Percentiles rank a stretch among this genome's conserved stretches.
These are phyloP conservation scores for Massariosphaeria phaeospora DNA, from an alignment of 495 filamentous ascomycete genomes.

Conservation along the genomic window DNA sequence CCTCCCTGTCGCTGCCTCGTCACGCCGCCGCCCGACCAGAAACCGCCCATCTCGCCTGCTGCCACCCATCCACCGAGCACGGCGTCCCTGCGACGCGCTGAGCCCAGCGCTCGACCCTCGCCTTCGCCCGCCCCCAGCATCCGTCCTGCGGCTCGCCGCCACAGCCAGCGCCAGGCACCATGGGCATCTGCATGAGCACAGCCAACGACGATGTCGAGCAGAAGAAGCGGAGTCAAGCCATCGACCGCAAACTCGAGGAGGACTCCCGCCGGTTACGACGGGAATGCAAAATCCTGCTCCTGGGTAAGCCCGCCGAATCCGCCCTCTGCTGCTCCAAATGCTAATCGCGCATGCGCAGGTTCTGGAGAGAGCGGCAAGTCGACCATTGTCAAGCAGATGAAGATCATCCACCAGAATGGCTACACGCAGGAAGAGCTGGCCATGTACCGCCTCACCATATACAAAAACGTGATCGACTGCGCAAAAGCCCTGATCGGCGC, in stretches of 20 bases:
- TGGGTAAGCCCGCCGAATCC: slow-evolving; percentile 58
- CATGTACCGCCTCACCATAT: slow-evolving; percentile 90
- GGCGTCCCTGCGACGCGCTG: slow-evolving; percentile 16
- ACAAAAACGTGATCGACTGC: slow-evolving; percentile 96
- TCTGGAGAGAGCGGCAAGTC: slow-evolving; percentile 98
- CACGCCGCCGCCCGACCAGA: not conserved
- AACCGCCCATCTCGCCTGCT: slow-evolving; percentile 7
- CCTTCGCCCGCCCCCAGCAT: slow-evolving; percentile 5
- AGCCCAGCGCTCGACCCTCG: slow-evolving; percentile 27
- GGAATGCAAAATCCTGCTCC: slow-evolving; percentile 96
- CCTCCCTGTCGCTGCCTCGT: not conserved
- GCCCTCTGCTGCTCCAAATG: not conserved
- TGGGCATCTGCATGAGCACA: slow-evolving; percentile 88
- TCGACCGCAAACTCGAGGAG: slow-evolving; percentile 88
- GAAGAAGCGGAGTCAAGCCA: slow-evolving; percentile 89
- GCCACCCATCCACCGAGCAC: not conserved
- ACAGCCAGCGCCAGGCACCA: slow-evolving; percentile 45
- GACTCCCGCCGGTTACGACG: slow-evolving; percentile 82
- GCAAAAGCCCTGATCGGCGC: slow-evolving; percentile 84
- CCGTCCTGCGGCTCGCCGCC: slow-evolving; percentile 30
- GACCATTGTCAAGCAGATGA: slow-evolving; percentile 99
- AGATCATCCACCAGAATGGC: slow-evolving; percentile 97
- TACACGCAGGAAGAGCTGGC: slow-evolving; percentile 88
- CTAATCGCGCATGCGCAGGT: slow-evolving; percentile 51
- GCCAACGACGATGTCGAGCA: slow-evolving; percentile 73